Conservation (phyloP, 225 moss, liverwort and hornwort species). For the Neckera pumila region DNA sequence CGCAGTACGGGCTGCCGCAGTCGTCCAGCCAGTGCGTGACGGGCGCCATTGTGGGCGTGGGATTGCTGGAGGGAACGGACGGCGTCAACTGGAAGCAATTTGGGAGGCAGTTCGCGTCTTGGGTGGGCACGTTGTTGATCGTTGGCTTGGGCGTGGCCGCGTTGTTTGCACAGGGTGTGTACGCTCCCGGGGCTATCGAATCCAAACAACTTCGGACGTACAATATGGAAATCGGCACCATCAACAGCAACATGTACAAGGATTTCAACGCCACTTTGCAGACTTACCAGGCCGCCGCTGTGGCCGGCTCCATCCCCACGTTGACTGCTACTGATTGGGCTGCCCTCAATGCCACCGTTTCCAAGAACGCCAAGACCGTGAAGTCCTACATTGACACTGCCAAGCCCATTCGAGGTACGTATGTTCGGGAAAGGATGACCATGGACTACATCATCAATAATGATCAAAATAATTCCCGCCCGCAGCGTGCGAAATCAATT, state of each 20-base stretch:
- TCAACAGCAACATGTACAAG: constrained; percentile 1
- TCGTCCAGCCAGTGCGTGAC: constrained; percentile 56
- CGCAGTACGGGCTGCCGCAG: constrained; percentile 60
- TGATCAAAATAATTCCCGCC: neutral
- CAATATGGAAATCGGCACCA: constrained; percentile 6
- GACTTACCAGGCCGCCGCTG: constrained; percentile 3
- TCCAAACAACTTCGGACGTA: neutral
- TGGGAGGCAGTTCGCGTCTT: constrained; percentile 21
- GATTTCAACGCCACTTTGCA: constrained; percentile 38
- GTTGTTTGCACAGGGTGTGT: constrained; percentile 38
- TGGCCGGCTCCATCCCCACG: neutral
- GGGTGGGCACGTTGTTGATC: constrained; percentile 27
- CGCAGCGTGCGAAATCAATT: neutral
- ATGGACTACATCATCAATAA: neutral
- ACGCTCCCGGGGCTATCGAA: constrained; percentile 26
- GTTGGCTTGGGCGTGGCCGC: constrained; percentile 33
- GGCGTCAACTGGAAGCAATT: constrained; percentile 58
- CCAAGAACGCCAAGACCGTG: neutral
- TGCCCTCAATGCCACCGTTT: constrained; percentile 19
- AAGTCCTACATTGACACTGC: neutral
- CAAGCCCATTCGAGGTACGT: constrained; percentile 12
- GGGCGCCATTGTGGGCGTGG: constrained; percentile 51
- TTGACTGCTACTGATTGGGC: constrained; percentile 1
- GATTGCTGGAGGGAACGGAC: constrained; percentile 36
- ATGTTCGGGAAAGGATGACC: neutral